Evolutionary conservation across 768 basidiomycete genomes (phyloP).

Genomic region (Leccinellum rugosiceps): DNA sequence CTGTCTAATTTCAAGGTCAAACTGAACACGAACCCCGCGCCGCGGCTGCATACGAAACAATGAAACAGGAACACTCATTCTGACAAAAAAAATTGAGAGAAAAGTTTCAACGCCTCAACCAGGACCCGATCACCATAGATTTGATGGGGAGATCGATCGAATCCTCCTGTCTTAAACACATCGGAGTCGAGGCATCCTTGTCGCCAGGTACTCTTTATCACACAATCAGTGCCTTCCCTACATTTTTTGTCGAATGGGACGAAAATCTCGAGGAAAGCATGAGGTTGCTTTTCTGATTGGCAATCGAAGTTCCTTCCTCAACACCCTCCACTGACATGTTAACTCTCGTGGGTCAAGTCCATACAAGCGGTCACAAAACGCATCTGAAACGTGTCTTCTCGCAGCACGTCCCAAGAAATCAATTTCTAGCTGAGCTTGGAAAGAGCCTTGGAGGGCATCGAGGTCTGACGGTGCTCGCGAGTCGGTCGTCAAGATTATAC

Average conservation of each 20-base stretch:
- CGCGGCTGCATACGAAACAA: slow-evolving; percentile 58
- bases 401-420: too few species aligned
- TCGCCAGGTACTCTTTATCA: slow-evolving; percentile 27
- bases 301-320: too few species aligned
- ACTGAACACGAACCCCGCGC: slow-evolving; percentile 44
- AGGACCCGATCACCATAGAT: slow-evolving; percentile 36
- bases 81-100: slow-evolving; percentile 32
- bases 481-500: too few species aligned
- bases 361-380: too few species aligned
- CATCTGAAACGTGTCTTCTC: too few species aligned
- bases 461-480: too few species aligned
- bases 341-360: too few species aligned
- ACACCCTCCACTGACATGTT: neutral
- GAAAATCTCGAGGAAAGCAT: slow-evolving; percentile 44
- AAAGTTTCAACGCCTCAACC: slow-evolving; percentile 45
- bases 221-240: slow-evolving; percentile 33
- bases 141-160: slow-evolving; percentile 40
- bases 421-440: too few species aligned
- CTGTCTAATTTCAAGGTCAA: slow-evolving; percentile 59
- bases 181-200: slow-evolving; percentile 9
- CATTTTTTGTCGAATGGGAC: slow-evolving; percentile 73
- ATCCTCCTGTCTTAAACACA: slow-evolving; percentile 14
- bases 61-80: slow-evolving; percentile 40
- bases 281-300: slow-evolving; percentile 44
- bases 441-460: too few species aligned